phyloP scores from a whole-genome alignment of 1,139 yeast species.

The Kurtzmaniella quercitrusa region DNA sequence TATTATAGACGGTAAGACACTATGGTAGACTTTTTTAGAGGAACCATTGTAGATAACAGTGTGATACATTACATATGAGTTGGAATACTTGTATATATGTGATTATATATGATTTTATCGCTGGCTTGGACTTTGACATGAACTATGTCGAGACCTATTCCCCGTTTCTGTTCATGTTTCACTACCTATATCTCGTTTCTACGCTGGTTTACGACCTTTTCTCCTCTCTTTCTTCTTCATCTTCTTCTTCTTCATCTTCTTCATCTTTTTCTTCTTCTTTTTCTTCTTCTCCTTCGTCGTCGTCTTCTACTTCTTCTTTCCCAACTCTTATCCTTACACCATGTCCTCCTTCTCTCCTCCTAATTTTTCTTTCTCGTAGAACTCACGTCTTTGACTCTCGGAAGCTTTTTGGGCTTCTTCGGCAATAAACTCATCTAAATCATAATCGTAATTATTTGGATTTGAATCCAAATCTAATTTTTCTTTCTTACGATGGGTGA shows the following conservation, averaged over 20 bases:
- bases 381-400: slow-evolving; percentile 18
- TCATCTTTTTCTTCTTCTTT: not conserved
- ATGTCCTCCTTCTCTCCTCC: slow-evolving; percentile 30
- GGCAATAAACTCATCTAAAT: slow-evolving; percentile 16
- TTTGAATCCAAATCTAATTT: slow-evolving; percentile 29
- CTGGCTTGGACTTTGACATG: no score
- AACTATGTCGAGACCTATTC: no score
- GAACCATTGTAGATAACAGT: no score
- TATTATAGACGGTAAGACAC: not conserved
- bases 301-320: not conserved
- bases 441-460: slow-evolving; percentile 33
- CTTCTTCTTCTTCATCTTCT: not conserved
- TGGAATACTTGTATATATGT: no score
- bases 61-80: no score
- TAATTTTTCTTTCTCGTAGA: slow-evolving; percentile 22
- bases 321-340: slow-evolving; percentile 14
- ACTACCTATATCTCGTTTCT: no score
- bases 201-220: no score
- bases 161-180: no score
- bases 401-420: slow-evolving; percentile 26
- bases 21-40: not conserved
- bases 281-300: no score
- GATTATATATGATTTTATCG: no score
- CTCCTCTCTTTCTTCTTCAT: no score
- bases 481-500: slow-evolving; percentile 24